phyloP scores from a whole-genome alignment of 176 grass and related monocot species.

The Oryza officinalis region DNA sequence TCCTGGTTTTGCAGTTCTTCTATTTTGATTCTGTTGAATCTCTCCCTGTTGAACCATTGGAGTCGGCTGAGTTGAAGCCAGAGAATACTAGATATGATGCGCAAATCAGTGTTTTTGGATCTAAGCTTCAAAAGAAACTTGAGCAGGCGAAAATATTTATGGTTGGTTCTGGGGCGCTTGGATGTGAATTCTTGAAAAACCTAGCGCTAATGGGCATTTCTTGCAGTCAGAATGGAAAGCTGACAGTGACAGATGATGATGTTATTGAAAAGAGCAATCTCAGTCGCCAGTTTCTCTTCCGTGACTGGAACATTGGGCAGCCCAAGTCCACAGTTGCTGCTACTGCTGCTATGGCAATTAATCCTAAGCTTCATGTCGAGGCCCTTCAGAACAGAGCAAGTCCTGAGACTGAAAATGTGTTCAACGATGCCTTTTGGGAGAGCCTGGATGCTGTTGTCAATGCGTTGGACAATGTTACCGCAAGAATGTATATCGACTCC shows the following conservation, averaged over 20 bases:
- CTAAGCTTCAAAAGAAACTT: conserved; percentile 76
- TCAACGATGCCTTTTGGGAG: conserved; percentile 87
- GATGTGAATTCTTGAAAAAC: conserved; percentile 96
- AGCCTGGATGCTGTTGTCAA: conserved; percentile 81
- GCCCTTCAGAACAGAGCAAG: conserved; percentile 91
- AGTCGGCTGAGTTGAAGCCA: conserved; percentile 61
- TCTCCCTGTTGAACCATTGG: conserved; percentile 75
- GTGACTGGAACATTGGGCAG: conserved; percentile 93
- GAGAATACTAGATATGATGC: conserved; percentile 77
- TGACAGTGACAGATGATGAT: conserved; percentile 93
- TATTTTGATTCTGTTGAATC: conserved; percentile 97
- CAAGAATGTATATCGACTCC: conserved; percentile 93
- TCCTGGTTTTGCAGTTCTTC: conserved; percentile 78
- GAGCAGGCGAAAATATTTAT: conserved; percentile 85
- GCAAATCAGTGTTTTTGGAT: conserved; percentile 86
- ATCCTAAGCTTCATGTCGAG: conserved; percentile 68
- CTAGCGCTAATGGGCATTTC: conserved; percentile 88
- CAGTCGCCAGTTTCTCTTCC: conserved; percentile 96
- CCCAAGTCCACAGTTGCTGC: conserved; percentile 91
- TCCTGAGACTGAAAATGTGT: conserved; percentile 93
- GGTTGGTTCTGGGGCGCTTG: conserved; percentile 87
- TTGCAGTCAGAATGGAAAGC: conserved; percentile 61
- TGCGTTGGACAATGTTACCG: conserved; percentile 85
- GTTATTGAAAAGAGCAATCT: conserved; percentile 98
- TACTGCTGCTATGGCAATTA: conserved; percentile 71